Conservation (phyloP, 768 basidiomycete species). For the Floccularia luteovirens region DNA sequence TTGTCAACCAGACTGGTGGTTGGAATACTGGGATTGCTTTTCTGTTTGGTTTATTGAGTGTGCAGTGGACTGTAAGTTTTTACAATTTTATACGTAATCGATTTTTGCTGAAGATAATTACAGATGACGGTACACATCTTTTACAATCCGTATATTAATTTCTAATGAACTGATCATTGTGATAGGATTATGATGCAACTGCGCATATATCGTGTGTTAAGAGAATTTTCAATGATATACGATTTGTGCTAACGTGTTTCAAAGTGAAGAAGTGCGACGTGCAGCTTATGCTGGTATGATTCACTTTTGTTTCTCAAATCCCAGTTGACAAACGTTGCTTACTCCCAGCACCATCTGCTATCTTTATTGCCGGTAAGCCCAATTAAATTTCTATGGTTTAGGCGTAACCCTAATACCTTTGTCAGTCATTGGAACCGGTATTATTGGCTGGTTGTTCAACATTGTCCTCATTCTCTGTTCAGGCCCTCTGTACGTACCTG, state of each 20-base stretch:
- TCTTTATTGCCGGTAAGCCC: constrained; percentile 46
- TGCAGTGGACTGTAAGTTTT: constrained; percentile 77
- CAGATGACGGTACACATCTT: constrained; percentile 61
- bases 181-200: constrained; percentile 71
- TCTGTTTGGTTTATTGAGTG: constrained; percentile 76
- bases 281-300: constrained; percentile 66
- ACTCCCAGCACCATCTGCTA: constrained; percentile 42
- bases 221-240: constrained; percentile 5
- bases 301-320: neutral
- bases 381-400: neutral
- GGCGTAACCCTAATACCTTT: too few relatives aligned
- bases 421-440: constrained; percentile 63
- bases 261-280: constrained; percentile 71
- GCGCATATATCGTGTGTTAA: constrained; percentile 70
- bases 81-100: constrained; percentile 7
- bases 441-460: constrained; percentile 83
- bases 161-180: constrained; percentile 4
- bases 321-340: neutral
- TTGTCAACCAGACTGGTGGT: constrained; percentile 75
- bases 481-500: constrained; percentile 53
- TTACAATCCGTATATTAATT: too few relatives aligned
- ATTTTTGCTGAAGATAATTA: constrained; percentile 7
- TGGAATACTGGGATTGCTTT: constrained; percentile 77
- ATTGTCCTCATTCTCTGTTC: constrained; percentile 83
- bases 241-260: constrained; percentile 3